phyloP scores from a whole-genome alignment of 1,139 yeast species.

The Debaryomyces robertsiae region DNA sequence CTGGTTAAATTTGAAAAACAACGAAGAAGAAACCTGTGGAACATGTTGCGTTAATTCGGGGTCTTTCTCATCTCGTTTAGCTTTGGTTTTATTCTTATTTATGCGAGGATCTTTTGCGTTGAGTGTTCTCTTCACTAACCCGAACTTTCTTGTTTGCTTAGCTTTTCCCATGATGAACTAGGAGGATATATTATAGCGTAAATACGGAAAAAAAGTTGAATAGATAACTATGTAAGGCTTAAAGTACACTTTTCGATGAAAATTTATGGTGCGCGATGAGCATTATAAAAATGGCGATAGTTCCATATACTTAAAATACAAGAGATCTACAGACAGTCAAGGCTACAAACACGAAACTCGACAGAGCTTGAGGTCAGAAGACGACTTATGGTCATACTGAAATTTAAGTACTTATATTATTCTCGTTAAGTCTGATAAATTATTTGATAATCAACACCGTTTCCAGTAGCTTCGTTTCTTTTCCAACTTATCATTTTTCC shows the following conservation, averaged over 20 bases:
- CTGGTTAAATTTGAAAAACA: slow-evolving; percentile 91
- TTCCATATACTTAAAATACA: too few species aligned
- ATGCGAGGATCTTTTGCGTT: slow-evolving; percentile 72
- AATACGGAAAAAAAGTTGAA: slow-evolving; percentile 9
- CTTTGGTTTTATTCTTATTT: slow-evolving; percentile 28
- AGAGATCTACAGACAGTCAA: too few species aligned
- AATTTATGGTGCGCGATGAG: slow-evolving; percentile 10
- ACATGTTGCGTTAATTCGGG: slow-evolving; percentile 81
- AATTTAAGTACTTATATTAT: not conserved
- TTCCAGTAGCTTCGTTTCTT: slow-evolving; percentile 30
- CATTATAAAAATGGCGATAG: not conserved
- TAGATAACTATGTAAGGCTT: too few species aligned
- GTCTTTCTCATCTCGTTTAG: slow-evolving; percentile 53
- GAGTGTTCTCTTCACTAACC: slow-evolving; percentile 81
- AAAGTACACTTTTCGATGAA: not conserved
- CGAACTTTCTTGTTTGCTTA: slow-evolving; percentile 92
- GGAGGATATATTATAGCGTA: slow-evolving; percentile 11
- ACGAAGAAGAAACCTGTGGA: slow-evolving; percentile 94
- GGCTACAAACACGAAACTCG: too few species aligned
- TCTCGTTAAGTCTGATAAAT: slow-evolving; percentile 21
- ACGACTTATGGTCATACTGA: not conserved
- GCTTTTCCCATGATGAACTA: slow-evolving; percentile 80
- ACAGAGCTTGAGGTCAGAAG: too few species aligned
- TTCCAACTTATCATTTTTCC: slow-evolving; percentile 43
- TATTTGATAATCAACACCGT: slow-evolving; percentile 38